Evolutionary conservation across 257 asterid genomes (phyloP).

Genomic region (Petunia axillaris): DNA sequence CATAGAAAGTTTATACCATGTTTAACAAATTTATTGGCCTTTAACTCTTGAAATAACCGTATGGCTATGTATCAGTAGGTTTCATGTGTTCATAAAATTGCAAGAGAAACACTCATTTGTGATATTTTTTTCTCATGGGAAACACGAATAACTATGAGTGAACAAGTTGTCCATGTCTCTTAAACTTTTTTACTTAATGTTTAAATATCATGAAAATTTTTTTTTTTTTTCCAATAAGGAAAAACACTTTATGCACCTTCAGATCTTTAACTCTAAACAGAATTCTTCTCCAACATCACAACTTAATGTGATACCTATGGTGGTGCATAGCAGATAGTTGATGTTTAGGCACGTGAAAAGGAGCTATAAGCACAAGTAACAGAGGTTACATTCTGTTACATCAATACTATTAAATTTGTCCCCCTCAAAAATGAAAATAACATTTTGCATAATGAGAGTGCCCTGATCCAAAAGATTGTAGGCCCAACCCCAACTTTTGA

Average conservation of each 20-base stretch:
- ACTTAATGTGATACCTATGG: background rate
- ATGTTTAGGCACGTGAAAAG: background rate
- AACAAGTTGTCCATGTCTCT: background rate
- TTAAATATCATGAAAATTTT: background rate
- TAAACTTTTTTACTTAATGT: background rate
- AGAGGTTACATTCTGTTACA: background rate
- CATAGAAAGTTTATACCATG: background rate
- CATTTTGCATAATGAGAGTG: background rate
- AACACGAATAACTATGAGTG: background rate
- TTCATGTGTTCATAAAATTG: background rate
- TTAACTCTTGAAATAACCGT: background rate
- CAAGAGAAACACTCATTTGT: background rate
- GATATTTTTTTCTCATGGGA: background rate
- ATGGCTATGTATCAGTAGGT: background rate
- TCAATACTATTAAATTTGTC: background rate
- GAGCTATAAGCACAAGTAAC: background rate
- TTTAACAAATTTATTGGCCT: background rate
- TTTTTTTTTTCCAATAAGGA: background rate
- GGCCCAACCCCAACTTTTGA: background rate
- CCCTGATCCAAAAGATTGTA: conserved; percentile 10
- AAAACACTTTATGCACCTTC: background rate
- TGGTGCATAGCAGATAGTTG: background rate
- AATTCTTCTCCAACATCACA: background rate
- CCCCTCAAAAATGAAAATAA: background rate
- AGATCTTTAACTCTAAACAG: background rate